Percentiles rank a stretch among this genome's conserved stretches.
phyloP scores from a whole-genome alignment of 495 filamentous ascomycete species.

The Endocarpon pusillum region DNA sequence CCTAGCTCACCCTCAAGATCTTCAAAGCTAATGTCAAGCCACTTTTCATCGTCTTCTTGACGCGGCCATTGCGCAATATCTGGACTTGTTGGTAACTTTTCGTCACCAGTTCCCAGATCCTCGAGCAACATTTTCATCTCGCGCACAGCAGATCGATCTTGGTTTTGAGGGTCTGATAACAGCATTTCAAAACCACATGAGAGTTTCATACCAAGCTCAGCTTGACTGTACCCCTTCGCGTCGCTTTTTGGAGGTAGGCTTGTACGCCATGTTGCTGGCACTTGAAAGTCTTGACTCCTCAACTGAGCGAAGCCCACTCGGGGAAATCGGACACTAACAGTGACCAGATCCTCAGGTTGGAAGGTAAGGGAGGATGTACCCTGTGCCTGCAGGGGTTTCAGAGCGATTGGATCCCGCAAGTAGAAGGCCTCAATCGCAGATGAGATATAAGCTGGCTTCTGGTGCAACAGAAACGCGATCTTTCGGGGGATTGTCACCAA shows the following conservation, averaged over 20 bases:
- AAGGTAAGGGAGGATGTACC: slow-evolving; percentile 35
- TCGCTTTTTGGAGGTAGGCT: slow-evolving; percentile 21
- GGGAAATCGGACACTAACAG: slow-evolving; percentile 62
- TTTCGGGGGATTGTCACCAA: slow-evolving; percentile 60
- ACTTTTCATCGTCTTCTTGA: slow-evolving; percentile 65
- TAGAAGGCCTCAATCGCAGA: slow-evolving; percentile 86
- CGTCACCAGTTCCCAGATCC: slow-evolving; percentile 46
- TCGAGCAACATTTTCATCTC: slow-evolving; percentile 61
- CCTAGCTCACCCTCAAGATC: slow-evolving; percentile 73
- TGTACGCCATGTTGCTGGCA: slow-evolving; percentile 44
- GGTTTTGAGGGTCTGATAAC: slow-evolving; percentile 41
- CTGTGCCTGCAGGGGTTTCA: slow-evolving; percentile 46
- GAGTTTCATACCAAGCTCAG: slow-evolving; percentile 77
- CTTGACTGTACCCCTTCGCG: slow-evolving; percentile 22
- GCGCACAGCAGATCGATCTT: slow-evolving; percentile 44
- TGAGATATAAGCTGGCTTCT: slow-evolving; percentile 53
- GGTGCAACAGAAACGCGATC: slow-evolving; percentile 63
- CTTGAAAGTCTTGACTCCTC: slow-evolving; percentile 67
- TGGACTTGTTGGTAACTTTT: slow-evolving; percentile 47
- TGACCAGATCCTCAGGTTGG: slow-evolving; percentile 61
- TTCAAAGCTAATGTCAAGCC: slow-evolving; percentile 81
- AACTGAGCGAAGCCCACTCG: slow-evolving; percentile 82
- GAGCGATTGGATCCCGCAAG: slow-evolving; percentile 63
- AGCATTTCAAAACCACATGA: slow-evolving; percentile 88
- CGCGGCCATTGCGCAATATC: slow-evolving; percentile 57